Evolutionary conservation across 371 early-diverging fungal genomes (phyloP).

Genomic region (Actinomortierella wolfii): DNA sequence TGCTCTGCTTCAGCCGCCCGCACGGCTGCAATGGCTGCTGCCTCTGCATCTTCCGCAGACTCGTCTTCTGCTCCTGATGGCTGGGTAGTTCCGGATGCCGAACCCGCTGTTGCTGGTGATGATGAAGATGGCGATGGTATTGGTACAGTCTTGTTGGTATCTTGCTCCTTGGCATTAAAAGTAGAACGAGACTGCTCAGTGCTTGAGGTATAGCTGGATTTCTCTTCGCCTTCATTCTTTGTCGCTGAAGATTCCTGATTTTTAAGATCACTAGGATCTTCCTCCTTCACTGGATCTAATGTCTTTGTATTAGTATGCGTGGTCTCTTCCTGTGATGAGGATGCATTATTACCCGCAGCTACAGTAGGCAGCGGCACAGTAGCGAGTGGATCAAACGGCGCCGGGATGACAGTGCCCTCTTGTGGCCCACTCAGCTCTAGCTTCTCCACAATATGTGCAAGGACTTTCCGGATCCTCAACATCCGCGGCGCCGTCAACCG

Average conservation of each 20-base stretch:
- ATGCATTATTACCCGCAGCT: slow-evolving; percentile 27
- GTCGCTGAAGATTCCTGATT: not conserved
- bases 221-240: not conserved
- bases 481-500: slow-evolving; percentile 86
- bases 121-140: not conserved
- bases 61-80: slow-evolving; percentile 4
- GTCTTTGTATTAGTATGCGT: not conserved
- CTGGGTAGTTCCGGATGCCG: not conserved
- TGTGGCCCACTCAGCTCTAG: slow-evolving; percentile 52
- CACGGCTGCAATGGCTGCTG: not conserved
- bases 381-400: slow-evolving; percentile 4
- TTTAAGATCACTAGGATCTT: slow-evolving; percentile 4
- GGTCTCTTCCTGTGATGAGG: not conserved
- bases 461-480: slow-evolving; percentile 83
- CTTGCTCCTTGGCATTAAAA: too few relatives aligned
- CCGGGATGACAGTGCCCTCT: slow-evolving; percentile 7
- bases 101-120: not conserved
- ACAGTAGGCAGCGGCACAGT: slow-evolving; percentile 17
- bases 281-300: slow-evolving; percentile 17
- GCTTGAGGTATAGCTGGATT: too few relatives aligned
- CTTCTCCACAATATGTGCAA: slow-evolving; percentile 82
- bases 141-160: too few relatives aligned
- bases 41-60: slow-evolving; percentile 6
- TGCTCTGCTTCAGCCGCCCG: slow-evolving; percentile 1
- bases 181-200: too few relatives aligned